These are phyloP conservation scores for Vigna angularis DNA, from an alignment of 306 rosid genomes.

Conservation along the genomic window DNA sequence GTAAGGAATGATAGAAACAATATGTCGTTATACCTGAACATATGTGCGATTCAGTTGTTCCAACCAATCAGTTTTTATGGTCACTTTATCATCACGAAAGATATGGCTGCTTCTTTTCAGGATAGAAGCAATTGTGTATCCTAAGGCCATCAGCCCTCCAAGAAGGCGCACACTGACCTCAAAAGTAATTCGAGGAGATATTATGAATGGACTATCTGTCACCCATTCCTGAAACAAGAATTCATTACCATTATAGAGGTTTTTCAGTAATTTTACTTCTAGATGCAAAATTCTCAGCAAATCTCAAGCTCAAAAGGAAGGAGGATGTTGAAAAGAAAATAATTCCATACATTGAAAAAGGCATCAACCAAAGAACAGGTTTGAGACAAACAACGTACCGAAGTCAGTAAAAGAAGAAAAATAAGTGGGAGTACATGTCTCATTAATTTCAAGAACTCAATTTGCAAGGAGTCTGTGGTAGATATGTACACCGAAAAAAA, in stretches of 20 bases:
- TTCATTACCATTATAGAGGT: constrained; percentile 17
- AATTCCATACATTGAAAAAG: constrained; percentile 1
- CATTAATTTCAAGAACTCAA: constrained; percentile 15
- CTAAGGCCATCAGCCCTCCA: constrained; percentile 99
- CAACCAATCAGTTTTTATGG: constrained; percentile 89
- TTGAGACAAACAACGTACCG: constrained; percentile 9
- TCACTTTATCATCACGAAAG: constrained; percentile 77
- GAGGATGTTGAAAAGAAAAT: neutral
- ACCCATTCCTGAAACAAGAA: constrained; percentile 91
- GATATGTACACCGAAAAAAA: neutral
- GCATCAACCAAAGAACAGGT: neutral
- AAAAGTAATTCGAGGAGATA: constrained; percentile 96
- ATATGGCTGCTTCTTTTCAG: constrained; percentile 94
- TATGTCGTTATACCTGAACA: constrained; percentile 72
- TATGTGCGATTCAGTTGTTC: constrained; percentile 95
- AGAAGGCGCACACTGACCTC: constrained; percentile 99
- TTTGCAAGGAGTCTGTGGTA: constrained; percentile 13
- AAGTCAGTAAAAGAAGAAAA: constrained; percentile 16
- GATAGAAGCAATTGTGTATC: constrained; percentile 94
- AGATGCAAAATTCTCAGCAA: constrained; percentile 24
- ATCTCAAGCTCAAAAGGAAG: constrained; percentile 29
- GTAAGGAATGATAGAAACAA: constrained; percentile 28
- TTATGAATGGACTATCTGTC: constrained; percentile 92
- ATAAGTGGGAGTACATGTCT: neutral
- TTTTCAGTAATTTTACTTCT: constrained; percentile 26